Conservation (phyloP, 768 basidiomycete genomes). For the Glaciozyma martinii region DNA sequence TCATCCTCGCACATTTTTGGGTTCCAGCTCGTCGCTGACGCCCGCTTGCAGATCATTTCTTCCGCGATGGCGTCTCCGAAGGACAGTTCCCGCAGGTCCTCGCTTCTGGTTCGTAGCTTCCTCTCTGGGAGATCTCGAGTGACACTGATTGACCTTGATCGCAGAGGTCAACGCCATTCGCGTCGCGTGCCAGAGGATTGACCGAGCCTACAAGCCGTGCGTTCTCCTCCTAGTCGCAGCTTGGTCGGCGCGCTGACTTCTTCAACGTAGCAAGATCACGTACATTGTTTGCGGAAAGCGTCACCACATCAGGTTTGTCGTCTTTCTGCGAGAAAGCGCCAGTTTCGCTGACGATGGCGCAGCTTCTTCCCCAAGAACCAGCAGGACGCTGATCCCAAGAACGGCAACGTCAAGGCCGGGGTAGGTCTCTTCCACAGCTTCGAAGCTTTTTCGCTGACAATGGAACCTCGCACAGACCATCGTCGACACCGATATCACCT, state of each 20-base stretch:
- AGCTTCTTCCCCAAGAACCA: slow-evolving; percentile 1
- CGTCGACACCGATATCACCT: slow-evolving; percentile 2
- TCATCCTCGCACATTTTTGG: background rate
- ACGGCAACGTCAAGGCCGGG: slow-evolving; percentile 9
- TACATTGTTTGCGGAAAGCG: slow-evolving; percentile 12
- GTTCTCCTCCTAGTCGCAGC: background rate
- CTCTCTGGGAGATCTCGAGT: background rate
- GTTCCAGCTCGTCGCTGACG: background rate
- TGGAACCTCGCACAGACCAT: background rate
- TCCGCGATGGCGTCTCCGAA: slow-evolving; percentile 12
- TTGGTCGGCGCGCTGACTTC: no score
- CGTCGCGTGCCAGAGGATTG: slow-evolving; percentile 5
- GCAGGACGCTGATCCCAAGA: slow-evolving; percentile 6
- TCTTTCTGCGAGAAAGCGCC: no score
- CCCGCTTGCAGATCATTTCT: background rate
- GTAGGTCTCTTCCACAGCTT: no score
- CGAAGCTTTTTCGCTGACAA: no score
- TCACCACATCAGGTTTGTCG: background rate
- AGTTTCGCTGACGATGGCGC: background rate
- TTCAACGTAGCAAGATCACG: background rate
- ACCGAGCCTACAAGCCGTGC: slow-evolving; percentile 3
- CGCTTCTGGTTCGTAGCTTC: background rate
- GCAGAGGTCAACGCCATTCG: slow-evolving; percentile 13
- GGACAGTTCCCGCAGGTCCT: slow-evolving; percentile 8
- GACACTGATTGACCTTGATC: background rate